Evolutionary conservation across 768 basidiomycete species (phyloP), one percentile per base, ranked within the genome.

Genomic region (Suillus subluteus): DNA sequence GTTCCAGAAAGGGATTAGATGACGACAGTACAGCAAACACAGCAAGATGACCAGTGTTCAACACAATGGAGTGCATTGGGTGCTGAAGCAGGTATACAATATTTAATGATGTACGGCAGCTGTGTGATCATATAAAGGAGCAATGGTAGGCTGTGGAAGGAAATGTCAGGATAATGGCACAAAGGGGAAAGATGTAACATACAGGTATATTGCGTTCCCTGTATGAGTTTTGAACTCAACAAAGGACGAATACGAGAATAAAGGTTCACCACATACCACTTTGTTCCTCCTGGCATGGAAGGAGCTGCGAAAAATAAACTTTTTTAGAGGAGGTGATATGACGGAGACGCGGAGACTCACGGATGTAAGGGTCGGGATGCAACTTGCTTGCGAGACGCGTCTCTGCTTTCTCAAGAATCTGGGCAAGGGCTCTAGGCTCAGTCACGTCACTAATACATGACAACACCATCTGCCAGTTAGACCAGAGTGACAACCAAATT

Each of bases 361-460:
- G 79, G 76, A 92, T 91, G 78, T 95, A 96, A 48, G 97, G 96
- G 79, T 98, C 97, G 30, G 96, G 96, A 76, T 99, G 97, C 64
- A 81, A 82, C 73, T 78, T 85, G 38, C 77, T 78, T 3, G 88
- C 91, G 23, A 96, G 81, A 11, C 86, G 78, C 3, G 87, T 90
- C 79, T 97, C 96, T 3, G 94, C 94, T 72, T 89, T 86, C 73
- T 90, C 87, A 26, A 98, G 78, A 63, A 97, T 86, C n/a, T 79
- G 73, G 12, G 91, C 91, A 62, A 98, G 80, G 26, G 90, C 89
- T 68, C 95, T 85, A 16, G 96, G 95, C 72, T 97, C 93, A 64
- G 87, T 87, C 64, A 97, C 88, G 73, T 96, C 82, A 59, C 95
- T 97, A 66, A 21, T 62, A 7, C 12, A 43, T 30, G 16, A 41